Base-by-base conservation (phyloP, 179 eudicot species). In the Pouteria campechiana region DNA sequence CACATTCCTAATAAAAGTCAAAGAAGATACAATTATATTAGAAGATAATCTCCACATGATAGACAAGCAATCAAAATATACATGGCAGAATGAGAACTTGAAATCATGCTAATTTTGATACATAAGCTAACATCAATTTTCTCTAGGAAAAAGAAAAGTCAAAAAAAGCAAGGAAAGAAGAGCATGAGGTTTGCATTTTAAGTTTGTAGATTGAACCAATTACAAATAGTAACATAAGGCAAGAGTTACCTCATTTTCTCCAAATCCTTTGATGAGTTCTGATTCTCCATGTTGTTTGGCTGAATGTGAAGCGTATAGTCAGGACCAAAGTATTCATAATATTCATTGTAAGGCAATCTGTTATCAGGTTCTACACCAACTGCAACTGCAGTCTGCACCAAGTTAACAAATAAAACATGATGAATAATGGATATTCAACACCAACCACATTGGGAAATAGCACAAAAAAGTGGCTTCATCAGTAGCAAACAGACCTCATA, bases 351-450 rank as follows among this genome's bases (percentile, higher is more conserved):
- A n/a, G 97, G 97, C 70, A 89, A 65, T 36, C 74, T 76, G 53
- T 85, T 85, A 45, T 86, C 95, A 44, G 93, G 97, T 44, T 89
- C 97, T 41, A 89, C 86, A 33, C 84, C 97, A 46, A 86, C 83
- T 8, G 97, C 97, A 41, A 89, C 90, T 25, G 97, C 95, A 21
- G 97, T 81, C 97, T 89, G 75, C 55, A 64, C 47, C 17, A 61
- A 44, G 22, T 37, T 9, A 41, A 64, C 5, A 54, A 16, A 44
- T 6, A 17, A 13, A 30, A 41, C 27, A 7, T 51, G 13, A 25
- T 20, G 22, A 13, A 17, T 25, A 37, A 41, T 17, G 14, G 34
- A 44, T 18, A 41, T 5, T 48, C 47, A 17, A 44, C 13, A 3
- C 38, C 47, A 13, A 47, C 17, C 11, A 42, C 7, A 33, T 6